Conservation (phyloP, 768 basidiomycete genomes). For the Boletus bicolor region DNA sequence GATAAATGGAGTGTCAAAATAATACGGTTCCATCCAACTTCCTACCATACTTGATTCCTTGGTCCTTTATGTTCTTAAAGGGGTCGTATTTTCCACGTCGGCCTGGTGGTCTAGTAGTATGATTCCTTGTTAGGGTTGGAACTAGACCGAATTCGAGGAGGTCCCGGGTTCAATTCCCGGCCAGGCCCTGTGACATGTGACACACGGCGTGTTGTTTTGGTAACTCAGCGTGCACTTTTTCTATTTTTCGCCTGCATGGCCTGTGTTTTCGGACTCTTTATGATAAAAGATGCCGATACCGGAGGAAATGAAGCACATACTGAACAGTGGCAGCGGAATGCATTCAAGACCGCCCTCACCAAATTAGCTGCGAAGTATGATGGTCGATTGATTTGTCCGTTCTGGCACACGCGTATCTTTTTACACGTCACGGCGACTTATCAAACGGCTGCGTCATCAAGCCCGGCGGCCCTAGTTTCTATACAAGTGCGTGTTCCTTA, state of each 20-base stretch:
- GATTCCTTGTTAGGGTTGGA: constrained; percentile 57
- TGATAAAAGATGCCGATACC: constrained; percentile 30
- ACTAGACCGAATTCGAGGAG: constrained; percentile 49
- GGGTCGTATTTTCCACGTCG: constrained; percentile 12
- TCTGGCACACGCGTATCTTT: constrained; percentile 30
- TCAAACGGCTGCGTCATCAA: constrained; percentile 36
- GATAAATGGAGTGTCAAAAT: too few species aligned
- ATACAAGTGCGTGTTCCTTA: constrained; percentile 9
- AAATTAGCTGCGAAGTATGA: constrained; percentile 13
- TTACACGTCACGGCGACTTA: constrained; percentile 40
- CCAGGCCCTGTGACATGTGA: constrained; percentile 44
- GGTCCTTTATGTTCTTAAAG: background rate
- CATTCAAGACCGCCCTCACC: constrained; percentile 2
- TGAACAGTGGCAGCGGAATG: constrained; percentile 19
- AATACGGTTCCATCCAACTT: too few species aligned
- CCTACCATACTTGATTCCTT: too few species aligned
- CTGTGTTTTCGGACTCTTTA: constrained; percentile 10
- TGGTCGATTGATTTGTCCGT: constrained; percentile 23
- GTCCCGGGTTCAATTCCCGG: constrained; percentile 89
- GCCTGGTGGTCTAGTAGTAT: constrained; percentile 65
- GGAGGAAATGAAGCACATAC: constrained; percentile 19
- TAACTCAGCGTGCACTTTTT: background rate
- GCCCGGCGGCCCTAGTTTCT: constrained; percentile 19
- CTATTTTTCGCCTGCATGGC: background rate
- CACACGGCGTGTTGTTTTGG: constrained; percentile 4